A percentile compares a stretch with the other conserved stretches of the same genome.
These are phyloP conservation scores for Carex littledalei DNA, from an alignment of 176 grass and related monocot species.

Conservation along the genomic window DNA sequence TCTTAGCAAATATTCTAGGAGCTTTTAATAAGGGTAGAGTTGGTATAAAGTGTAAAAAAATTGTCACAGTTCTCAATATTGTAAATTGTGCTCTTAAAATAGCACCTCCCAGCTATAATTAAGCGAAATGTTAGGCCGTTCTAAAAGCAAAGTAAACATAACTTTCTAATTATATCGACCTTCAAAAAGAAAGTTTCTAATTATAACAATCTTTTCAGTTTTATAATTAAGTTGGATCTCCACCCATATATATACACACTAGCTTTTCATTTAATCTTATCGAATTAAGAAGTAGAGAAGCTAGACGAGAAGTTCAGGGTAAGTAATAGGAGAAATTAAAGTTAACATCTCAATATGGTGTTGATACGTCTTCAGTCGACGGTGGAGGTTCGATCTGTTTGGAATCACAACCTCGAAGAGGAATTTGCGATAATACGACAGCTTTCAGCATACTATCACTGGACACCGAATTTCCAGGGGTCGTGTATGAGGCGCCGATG, in stretches of 20 bases:
- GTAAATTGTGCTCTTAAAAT: too few relatives aligned
- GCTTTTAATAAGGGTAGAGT: too few relatives aligned
- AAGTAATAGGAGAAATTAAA: not conserved
- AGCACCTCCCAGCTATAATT: too few relatives aligned
- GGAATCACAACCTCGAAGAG: constrained; percentile 56
- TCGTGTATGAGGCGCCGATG: constrained; percentile 32
- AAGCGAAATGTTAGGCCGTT: too few relatives aligned
- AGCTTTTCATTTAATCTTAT: not conserved
- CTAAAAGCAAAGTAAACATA: too few relatives aligned
- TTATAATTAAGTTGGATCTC: not conserved
- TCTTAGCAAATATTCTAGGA: too few relatives aligned
- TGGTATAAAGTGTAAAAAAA: too few relatives aligned
- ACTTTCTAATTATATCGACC: too few relatives aligned
- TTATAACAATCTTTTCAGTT: too few relatives aligned
- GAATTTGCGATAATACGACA: constrained; percentile 59
- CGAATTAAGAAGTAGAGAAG: not conserved
- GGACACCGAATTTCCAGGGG: constrained; percentile 78
- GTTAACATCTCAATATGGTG: too few relatives aligned
- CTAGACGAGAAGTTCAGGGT: not conserved
- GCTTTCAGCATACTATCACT: constrained; percentile 50
- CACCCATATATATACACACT: not conserved
- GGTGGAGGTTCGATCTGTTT: constrained; percentile 52
- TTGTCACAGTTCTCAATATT: too few relatives aligned
- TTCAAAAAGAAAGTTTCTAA: too few relatives aligned
- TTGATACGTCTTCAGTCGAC: not conserved